Conservation (phyloP, 23 red algal species). For the Rhodosorus marinus region DNA sequence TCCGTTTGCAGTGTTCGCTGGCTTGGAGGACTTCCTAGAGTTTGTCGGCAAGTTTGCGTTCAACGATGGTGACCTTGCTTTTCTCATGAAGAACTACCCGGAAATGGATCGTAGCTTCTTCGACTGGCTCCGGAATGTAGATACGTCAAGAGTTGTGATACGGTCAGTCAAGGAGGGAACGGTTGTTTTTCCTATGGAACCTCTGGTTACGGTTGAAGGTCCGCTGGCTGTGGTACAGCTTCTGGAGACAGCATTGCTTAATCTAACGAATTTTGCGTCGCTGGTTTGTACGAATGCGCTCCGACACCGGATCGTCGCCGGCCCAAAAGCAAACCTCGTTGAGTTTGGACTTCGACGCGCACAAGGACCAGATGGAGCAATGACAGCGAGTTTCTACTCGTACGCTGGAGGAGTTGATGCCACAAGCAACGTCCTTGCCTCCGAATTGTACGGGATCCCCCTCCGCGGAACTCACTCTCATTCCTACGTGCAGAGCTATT, state of each 20-base stretch:
- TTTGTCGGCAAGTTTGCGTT: slow-evolving; percentile 35
- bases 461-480: slow-evolving; percentile 52
- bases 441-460: slow-evolving; percentile 30
- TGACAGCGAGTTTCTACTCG: slow-evolving; percentile 43
- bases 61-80: slow-evolving; percentile 12
- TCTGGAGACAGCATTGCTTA: slow-evolving; percentile 66
- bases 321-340: slow-evolving; percentile 18
- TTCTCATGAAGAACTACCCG: slow-evolving; percentile 3
- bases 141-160: slow-evolving; percentile 5
- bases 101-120: slow-evolving; percentile 2
- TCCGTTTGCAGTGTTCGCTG: slow-evolving; percentile 32
- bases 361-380: slow-evolving; percentile 66
- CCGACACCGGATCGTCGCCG: slow-evolving; percentile 35
- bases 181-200: slow-evolving; percentile 34
- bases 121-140: slow-evolving; percentile 6
- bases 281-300: slow-evolving; percentile 61
- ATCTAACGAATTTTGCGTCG: slow-evolving; percentile 45
- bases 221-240: slow-evolving; percentile 66
- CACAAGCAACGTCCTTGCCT: slow-evolving; percentile 58
- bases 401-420: slow-evolving; percentile 50
- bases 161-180: slow-evolving; percentile 21
- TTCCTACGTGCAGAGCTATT: slow-evolving; percentile 61
- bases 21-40: slow-evolving; percentile 24
- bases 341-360: slow-evolving; percentile 75
- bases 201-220: slow-evolving; percentile 28